Conservation (phyloP, 768 basidiomycete genomes). For the Cystobasidium onofrii region DNA sequence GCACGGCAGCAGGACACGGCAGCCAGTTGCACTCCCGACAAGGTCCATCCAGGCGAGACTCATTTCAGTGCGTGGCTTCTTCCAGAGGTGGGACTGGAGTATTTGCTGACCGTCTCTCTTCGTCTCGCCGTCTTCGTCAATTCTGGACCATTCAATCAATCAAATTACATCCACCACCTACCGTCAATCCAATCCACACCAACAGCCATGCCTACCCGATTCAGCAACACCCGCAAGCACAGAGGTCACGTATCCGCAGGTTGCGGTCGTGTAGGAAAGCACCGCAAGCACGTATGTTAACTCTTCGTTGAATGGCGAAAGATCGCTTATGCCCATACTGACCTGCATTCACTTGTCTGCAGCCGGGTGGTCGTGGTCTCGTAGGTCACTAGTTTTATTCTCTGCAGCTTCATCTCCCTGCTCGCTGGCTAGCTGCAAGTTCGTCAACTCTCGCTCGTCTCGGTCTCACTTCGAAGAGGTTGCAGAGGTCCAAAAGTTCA, state of each 20-base stretch:
- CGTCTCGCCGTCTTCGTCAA: neutral
- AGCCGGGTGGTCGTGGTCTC: constrained; percentile 99
- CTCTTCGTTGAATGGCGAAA: no score
- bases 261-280: constrained; percentile 99
- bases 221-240: constrained; percentile 88
- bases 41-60: neutral
- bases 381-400: constrained; percentile 36
- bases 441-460: neutral
- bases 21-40: neutral
- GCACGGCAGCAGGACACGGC: no score
- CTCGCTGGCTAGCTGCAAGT: neutral
- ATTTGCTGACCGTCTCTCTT: neutral
- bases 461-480: no score
- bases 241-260: constrained; percentile 98
- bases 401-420: neutral
- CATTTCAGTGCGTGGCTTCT: neutral
- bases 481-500: neutral
- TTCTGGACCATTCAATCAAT: no score
- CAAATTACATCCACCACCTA: no score
- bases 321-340: no score
- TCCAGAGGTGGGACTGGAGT: neutral
- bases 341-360: constrained; percentile 46
- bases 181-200: no score
- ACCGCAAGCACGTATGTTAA: constrained; percentile 59
- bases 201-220: constrained; percentile 80